Conservation (phyloP, 768 basidiomycete genomes). For the Infundibulicybe gibba region DNA sequence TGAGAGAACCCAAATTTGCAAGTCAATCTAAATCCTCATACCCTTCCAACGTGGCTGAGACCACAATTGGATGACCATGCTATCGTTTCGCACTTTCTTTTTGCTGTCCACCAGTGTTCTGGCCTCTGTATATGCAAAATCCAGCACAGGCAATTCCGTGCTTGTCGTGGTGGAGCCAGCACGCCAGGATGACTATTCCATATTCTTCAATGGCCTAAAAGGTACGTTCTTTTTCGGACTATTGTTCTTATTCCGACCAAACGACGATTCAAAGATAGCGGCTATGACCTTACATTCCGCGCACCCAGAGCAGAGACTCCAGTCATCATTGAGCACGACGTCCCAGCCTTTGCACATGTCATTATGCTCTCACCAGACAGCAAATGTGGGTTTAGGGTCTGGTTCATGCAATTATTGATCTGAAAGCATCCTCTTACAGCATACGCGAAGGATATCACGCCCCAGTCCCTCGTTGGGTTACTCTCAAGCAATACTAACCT, state of each 20-base stretch:
- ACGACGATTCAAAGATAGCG: conserved; percentile 50
- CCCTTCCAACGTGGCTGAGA: no score
- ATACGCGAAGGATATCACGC: conserved; percentile 72
- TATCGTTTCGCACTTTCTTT: conserved; percentile 30
- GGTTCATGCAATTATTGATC: not conserved
- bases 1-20: not conserved
- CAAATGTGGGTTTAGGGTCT: conserved; percentile 57
- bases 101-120: conserved; percentile 26
- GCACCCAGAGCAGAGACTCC: conserved; percentile 73
- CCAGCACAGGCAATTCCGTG: conserved; percentile 80
- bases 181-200: conserved; percentile 68
- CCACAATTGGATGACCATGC: conserved; percentile 21
- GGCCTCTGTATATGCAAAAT: conserved; percentile 46
- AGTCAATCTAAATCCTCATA: no score
- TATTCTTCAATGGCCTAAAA: conserved; percentile 78
- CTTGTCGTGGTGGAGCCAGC: conserved; percentile 80
- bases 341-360: conserved; percentile 79
- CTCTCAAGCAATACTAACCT: conserved; percentile 75
- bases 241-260: conserved; percentile 1
- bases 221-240: conserved; percentile 36
- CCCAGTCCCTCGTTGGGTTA: conserved; percentile 73
- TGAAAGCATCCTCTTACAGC: conserved; percentile 32
- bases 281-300: conserved; percentile 86
- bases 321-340: conserved; percentile 62
- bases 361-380: conserved; percentile 82